Evolutionary conservation across 1,139 yeast species (phyloP).

Genomic region (Candida sp.): DNA sequence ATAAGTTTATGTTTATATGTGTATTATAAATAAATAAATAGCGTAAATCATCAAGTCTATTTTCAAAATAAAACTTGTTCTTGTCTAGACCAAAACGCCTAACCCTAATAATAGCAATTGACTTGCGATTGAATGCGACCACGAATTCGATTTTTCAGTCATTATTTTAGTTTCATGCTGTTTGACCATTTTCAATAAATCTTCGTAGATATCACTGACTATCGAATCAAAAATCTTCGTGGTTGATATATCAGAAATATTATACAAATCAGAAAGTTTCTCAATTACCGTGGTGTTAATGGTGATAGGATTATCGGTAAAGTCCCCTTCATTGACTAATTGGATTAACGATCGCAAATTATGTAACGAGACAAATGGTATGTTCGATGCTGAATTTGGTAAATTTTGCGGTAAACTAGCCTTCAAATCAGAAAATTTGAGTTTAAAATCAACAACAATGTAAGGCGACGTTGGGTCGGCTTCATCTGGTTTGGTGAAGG

Average conservation of each 20-base stretch:
- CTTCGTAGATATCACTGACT: slow-evolving; percentile 59
- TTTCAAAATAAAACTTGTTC: background rate
- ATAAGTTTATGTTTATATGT: background rate
- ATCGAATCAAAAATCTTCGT: slow-evolving; percentile 51
- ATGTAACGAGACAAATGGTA: slow-evolving; percentile 55
- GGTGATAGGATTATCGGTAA: slow-evolving; percentile 22
- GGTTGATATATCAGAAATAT: slow-evolving; percentile 44
- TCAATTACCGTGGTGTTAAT: slow-evolving; percentile 60
- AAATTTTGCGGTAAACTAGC: slow-evolving; percentile 52
- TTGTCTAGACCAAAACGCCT: slow-evolving; percentile 49
- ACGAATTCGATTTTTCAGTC: slow-evolving; percentile 43
- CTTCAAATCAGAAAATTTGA: slow-evolving; percentile 58
- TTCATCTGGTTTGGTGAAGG: slow-evolving; percentile 24
- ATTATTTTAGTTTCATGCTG: slow-evolving; percentile 46
- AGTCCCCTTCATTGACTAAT: slow-evolving; percentile 43
- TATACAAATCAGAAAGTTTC: slow-evolving; percentile 50
- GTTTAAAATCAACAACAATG: slow-evolving; percentile 61
- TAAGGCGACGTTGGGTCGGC: slow-evolving; percentile 25
- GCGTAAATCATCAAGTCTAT: background rate
- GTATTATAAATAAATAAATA: background rate
- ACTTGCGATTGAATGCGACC: slow-evolving; percentile 63
- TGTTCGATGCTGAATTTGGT: slow-evolving; percentile 51
- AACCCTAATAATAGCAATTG: slow-evolving; percentile 56
- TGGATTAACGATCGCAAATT: slow-evolving; percentile 60
- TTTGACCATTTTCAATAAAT: slow-evolving; percentile 50